Evolutionary conservation across 441 rosid species (phyloP).

Genomic region (Erodium trifolium): DNA sequence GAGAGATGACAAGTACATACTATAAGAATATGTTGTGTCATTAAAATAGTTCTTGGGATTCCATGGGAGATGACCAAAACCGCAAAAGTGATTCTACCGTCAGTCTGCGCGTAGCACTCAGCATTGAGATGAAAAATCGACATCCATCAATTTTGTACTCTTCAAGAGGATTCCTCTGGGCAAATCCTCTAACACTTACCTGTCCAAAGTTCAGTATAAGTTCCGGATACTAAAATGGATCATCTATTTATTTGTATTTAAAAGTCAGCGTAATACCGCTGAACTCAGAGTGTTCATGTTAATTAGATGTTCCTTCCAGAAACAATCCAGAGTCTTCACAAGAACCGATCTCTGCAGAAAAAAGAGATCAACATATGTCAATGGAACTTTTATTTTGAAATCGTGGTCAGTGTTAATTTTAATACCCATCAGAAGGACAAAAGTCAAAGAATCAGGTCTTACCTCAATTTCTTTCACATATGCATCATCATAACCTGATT

Average conservation of each 20-base stretch:
- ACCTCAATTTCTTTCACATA: constrained; percentile 91
- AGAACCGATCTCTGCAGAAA: constrained; percentile 72
- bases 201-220: constrained; percentile 29
- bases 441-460: constrained; percentile 15
- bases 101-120: constrained; percentile 80
- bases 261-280: constrained; percentile 41
- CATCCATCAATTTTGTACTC: constrained; percentile 97
- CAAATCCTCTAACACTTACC: constrained; percentile 94
- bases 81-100: constrained; percentile 70
- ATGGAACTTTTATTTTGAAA: not conserved
- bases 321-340: constrained; percentile 74
- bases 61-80: constrained; percentile 78
- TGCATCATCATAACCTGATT: constrained; percentile 69
- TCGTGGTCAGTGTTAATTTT: too few relatives aligned
- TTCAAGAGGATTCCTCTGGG: constrained; percentile 94
- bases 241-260: constrained; percentile 11
- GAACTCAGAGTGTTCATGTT: constrained; percentile 93
- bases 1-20: not conserved
- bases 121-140: constrained; percentile 91
- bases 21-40: constrained; percentile 13
- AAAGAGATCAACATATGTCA: not conserved
- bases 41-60: constrained; percentile 58
- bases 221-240: constrained; percentile 15
- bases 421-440: too few relatives aligned
- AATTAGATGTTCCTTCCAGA: constrained; percentile 92